A percentile compares a stretch with the other conserved stretches of the same genome.
These are phyloP conservation scores for Jimgerdemannia flammicorona DNA, from an alignment of 192 early-diverging fungal genomes.

Conservation along the genomic window DNA sequence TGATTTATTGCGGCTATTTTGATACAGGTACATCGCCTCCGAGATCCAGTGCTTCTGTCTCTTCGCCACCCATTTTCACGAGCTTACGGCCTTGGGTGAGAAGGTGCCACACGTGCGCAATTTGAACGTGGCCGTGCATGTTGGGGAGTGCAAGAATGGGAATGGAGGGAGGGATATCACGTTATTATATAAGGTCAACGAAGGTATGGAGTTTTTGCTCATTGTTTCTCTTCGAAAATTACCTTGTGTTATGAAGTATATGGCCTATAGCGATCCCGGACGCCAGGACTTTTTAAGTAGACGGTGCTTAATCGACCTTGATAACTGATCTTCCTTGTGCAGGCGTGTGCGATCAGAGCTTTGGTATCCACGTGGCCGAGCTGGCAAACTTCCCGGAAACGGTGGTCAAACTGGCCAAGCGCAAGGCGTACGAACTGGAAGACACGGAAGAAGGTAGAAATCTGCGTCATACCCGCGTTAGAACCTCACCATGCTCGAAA, in stretches of 20 bases:
- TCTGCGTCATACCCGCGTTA: too few species aligned
- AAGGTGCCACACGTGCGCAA: conserved; percentile 76
- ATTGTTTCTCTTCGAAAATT: too few species aligned
- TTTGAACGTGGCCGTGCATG: conserved; percentile 79
- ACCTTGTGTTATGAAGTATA: too few species aligned
- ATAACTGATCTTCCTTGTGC: not conserved
- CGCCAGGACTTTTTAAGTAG: too few species aligned
- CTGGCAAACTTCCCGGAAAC: conserved; percentile 85
- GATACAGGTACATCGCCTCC: conserved; percentile 63
- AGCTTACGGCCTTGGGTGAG: conserved; percentile 80
- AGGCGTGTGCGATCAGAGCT: conserved; percentile 92
- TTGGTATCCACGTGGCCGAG: conserved; percentile 98
- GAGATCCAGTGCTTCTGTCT: conserved; percentile 70
- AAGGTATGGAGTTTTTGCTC: conserved; percentile 50
- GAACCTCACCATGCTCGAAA: too few species aligned
- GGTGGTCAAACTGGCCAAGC: conserved; percentile 79
- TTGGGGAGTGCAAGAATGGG: conserved; percentile 27
- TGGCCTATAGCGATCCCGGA: too few species aligned
- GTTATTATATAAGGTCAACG: conserved; percentile 86
- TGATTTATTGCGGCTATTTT: not conserved
- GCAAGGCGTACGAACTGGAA: conserved; percentile 87
- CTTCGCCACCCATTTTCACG: conserved; percentile 99
- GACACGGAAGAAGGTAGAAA: conserved; percentile 29
- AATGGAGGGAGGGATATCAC: conserved; percentile 63
- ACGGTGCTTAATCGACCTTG: too few species aligned